phyloP scores from a whole-genome alignment of 139 green algal genomes.

The Yamagishiella unicocca region DNA sequence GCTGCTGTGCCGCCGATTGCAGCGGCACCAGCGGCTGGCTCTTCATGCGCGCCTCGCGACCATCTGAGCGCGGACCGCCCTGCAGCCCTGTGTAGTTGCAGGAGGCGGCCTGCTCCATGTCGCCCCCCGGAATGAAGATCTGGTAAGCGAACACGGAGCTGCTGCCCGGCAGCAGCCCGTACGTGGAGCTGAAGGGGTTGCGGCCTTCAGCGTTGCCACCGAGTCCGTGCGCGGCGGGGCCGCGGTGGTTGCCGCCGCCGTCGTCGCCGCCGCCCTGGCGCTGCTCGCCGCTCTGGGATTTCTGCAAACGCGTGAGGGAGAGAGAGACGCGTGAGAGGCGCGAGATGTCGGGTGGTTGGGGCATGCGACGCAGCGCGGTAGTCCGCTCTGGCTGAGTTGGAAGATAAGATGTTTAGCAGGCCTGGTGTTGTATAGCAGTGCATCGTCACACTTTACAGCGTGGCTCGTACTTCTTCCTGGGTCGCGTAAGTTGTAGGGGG shows the following conservation, averaged over 20 bases:
- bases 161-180: constrained; percentile 35
- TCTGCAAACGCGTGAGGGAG: background rate
- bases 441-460: too few species aligned
- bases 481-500: too few species aligned
- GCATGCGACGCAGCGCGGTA: too few species aligned
- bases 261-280: background rate
- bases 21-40: constrained; percentile 2
- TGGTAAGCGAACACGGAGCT: constrained; percentile 27
- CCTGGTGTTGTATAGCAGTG: too few species aligned
- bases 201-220: background rate
- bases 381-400: too few species aligned
- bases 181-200: constrained; percentile 35
- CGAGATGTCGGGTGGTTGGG: too few species aligned
- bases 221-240: background rate
- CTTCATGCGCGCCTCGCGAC: background rate
- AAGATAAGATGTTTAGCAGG: too few species aligned
- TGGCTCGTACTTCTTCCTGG: too few species aligned
- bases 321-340: background rate
- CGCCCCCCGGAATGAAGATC: constrained; percentile 30
- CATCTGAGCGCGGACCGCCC: background rate
- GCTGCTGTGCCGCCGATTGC: background rate
- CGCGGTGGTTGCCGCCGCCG: background rate
- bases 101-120: constrained; percentile 14
- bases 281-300: background rate
- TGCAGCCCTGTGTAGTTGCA: background rate